A percentile compares a stretch with the other conserved stretches of the same genome.
phyloP scores from a whole-genome alignment of 2,329 filamentous ascomycete genomes.

The Aspergillus sp. region DNA sequence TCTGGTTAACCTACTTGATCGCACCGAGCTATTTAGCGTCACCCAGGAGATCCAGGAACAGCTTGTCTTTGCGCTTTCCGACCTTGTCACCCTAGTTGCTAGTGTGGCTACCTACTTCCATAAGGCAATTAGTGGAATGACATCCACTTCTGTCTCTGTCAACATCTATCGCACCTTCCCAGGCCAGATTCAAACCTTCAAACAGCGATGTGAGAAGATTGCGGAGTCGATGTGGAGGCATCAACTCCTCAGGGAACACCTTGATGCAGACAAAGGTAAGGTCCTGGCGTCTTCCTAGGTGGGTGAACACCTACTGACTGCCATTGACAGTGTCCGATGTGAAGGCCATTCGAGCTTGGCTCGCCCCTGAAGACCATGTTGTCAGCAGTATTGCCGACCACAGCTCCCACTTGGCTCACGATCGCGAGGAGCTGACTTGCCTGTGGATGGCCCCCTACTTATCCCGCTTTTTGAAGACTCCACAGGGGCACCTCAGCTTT shows the following conservation, averaged over 20 bases:
- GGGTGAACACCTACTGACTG: not conserved
- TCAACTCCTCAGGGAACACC: conserved; percentile 33
- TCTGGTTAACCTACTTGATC: conserved; percentile 45
- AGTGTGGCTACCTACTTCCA: conserved; percentile 39
- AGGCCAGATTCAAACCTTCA: conserved; percentile 36
- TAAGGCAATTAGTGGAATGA: conserved; percentile 24
- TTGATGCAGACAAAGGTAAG: conserved; percentile 32
- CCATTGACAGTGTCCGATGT: conserved; percentile 27
- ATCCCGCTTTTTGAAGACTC: conserved; percentile 49
- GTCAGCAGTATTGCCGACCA: conserved; percentile 46
- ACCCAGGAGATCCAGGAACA: conserved; percentile 51
- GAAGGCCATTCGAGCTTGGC: conserved; percentile 36
- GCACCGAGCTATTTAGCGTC: conserved; percentile 48
- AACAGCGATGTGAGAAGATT: conserved; percentile 34
- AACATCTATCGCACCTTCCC: conserved; percentile 42
- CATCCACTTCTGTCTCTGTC: conserved; percentile 28
- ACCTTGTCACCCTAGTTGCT: conserved; percentile 34
- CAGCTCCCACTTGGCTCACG: conserved; percentile 40
- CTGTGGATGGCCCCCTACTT: conserved; percentile 54
- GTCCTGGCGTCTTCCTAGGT: not conserved
- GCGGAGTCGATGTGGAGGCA: conserved; percentile 42
- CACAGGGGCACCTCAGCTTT: conserved; percentile 46
- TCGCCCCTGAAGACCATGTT: conserved; percentile 49
- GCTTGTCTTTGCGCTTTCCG: conserved; percentile 39
- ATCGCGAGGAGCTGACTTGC: conserved; percentile 54